Evolutionary conservation across 116 monocot genomes (phyloP), one percentile per base, ranked within the genome.

Genomic region (Iris pallida): DNA sequence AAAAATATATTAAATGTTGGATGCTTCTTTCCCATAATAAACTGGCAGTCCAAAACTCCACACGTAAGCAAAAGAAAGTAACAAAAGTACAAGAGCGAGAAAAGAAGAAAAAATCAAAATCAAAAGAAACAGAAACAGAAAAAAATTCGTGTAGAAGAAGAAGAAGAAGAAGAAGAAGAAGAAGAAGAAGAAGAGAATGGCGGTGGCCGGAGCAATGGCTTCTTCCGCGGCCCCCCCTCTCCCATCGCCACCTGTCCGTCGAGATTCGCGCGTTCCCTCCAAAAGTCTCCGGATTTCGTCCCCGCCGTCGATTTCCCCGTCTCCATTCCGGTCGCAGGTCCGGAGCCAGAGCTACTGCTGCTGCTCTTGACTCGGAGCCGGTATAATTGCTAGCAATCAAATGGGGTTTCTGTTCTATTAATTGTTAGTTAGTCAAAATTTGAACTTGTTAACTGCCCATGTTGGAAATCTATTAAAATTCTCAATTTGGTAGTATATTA

Each of bases 51-150:
- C 55, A 55, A 11, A 64, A 64, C 12, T 43, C 55, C 63, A 64
- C 73, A 73, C 73, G 73, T 73, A 18, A 15, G 53, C 71, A 30
- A 62, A 14, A 42, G 13, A 64, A 64, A 58, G 2, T 3, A 58
- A 19, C 4, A 4, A 8, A 16, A 20, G 0, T 18, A 4, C 10
- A 20, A 58, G 30, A 10, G 5, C 6, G 30, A 20, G 30, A 9
- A 60, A 58, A 45, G 7, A 19, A 44, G 8, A n/a, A 40, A 47
- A 63, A 53, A 20, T 4, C 14, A n/a, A 4, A 19, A 49, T 20
- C 19, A 62, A 45, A 10, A 10, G 69, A 69, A 12, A 47, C n/a
- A n/a, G n/a, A n/a, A n/a, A n/a, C n/a, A n/a, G n/a, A 14, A 7
- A 15, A 13, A 1, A 12, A 45, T 30, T 30, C 3, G 30, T 30